Base-by-base conservation (phyloP, 2,329 filamentous ascomycete species). In the Teratosphaeria epicoccoides region DNA sequence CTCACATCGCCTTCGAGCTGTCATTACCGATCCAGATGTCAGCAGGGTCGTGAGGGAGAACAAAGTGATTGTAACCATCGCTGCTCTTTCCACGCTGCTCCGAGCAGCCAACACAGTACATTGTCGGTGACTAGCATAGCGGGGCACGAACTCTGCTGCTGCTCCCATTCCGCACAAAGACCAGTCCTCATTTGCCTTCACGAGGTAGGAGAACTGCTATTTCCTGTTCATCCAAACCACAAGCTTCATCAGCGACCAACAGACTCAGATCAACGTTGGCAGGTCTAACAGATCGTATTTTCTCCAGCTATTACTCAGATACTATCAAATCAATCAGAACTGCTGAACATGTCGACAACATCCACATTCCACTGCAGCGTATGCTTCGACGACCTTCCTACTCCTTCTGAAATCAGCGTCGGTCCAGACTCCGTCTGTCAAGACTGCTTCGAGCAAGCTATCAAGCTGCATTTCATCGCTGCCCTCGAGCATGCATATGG, bases 401-500 rank as follows among this genome's bases (percentile, higher is more conserved):
- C 12, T 12, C 9, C 20, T 26, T 12, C 3, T 26, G 6, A 33
- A 20, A 29, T 49, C 37, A 50, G 44, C 43, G 24, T 29, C 23
- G 33, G 29, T 26, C 26, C 11, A 11, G 49, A 53, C 24, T 24
- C 17, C 11, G 45, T 50, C 29, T 53, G 52, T 20, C 17, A 14
- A 29, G 26, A 29, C 46, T 53, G 52, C 52, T 50, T 53, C 24
- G 24, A 22, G 11, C 2, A n/a, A 14, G 24, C 29, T n/a, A 24
- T 53, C 44, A 14, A 37, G 22, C 48, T 45, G 10, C 28, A 43
- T 4, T 53, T 53, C 44, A 14, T 47, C 22, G 40, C 24, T 9
- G 52, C 52, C 14, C 46, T 53, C 22, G n/a, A 20, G 14, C 28
- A 49, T 26, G 52, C 50, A 28, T 49, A 53, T 40, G 37, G 11